These are phyloP conservation scores for Tylopilus felleus DNA, from an alignment of 768 basidiomycete genomes.

Conservation along the genomic window DNA sequence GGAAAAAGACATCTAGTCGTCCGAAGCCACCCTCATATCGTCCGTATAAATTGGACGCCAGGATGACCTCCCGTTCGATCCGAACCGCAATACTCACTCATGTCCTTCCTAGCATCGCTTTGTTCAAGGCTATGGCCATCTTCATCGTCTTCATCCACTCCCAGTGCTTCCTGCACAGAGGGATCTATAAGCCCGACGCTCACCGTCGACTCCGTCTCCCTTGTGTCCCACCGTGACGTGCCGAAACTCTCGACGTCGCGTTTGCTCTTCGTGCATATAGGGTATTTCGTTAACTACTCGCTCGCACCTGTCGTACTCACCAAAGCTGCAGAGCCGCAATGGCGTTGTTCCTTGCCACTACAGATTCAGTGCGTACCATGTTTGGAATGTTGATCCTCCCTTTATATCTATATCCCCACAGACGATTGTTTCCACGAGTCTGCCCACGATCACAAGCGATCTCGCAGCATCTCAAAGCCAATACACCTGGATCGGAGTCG, in stretches of 20 bases:
- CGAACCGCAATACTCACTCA: constrained; percentile 8
- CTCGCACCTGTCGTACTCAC: constrained; percentile 12
- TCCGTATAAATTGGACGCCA: constrained; percentile 26
- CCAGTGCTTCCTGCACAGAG: constrained; percentile 15
- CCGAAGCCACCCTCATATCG: constrained; percentile 21
- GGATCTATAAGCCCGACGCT: constrained; percentile 17
- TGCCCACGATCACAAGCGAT: constrained; percentile 76
- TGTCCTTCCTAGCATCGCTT: constrained; percentile 15
- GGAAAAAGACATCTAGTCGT: constrained; percentile 17
- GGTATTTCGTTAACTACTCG: constrained; percentile 39
- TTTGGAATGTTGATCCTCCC: neutral
- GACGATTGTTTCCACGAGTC: constrained; percentile 77
- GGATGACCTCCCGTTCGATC: constrained; percentile 4
- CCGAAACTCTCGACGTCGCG: constrained; percentile 48
- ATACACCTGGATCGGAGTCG: constrained; percentile 84
- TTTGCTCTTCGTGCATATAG: constrained; percentile 64
- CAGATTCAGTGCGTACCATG: constrained; percentile 62
- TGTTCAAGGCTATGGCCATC: constrained; percentile 7
- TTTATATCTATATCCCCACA: constrained; percentile 22
- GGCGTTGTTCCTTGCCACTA: constrained; percentile 81
- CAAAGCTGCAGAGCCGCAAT: constrained; percentile 58
- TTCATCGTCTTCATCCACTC: neutral
- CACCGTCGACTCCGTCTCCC: constrained; percentile 23
- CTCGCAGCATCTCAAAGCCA: constrained; percentile 64
- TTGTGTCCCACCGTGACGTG: constrained; percentile 19